Evolutionary conservation across 2,329 filamentous ascomycete genomes (phyloP).

Genomic region (Botrytis sinoallii): DNA sequence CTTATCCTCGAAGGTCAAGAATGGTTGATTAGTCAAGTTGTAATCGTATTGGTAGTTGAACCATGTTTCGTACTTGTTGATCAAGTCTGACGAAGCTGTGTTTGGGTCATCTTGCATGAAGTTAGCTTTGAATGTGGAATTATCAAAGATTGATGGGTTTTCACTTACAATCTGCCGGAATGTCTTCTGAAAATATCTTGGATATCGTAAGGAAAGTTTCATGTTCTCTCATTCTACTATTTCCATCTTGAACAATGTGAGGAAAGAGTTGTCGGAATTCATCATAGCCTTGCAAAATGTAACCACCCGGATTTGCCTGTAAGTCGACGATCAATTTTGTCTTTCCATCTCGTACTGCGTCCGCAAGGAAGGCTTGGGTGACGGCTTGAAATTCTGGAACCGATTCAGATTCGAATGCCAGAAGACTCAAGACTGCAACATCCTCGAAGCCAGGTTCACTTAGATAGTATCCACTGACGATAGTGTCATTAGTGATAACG

Average conservation of each 20-base stretch:
- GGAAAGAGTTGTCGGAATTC: conserved; percentile 45
- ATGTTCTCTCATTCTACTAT: conserved; percentile 30
- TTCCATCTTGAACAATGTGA: conserved; percentile 34
- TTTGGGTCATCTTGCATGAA: conserved; percentile 24
- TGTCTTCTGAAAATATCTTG: conserved; percentile 26
- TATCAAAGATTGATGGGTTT: not conserved
- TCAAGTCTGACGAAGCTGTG: conserved; percentile 27
- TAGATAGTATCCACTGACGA: conserved; percentile 36
- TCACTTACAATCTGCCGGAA: conserved; percentile 26
- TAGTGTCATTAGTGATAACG: conserved; percentile 29
- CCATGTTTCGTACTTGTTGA: conserved; percentile 26
- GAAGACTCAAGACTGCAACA: conserved; percentile 35
- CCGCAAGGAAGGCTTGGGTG: conserved; percentile 43
- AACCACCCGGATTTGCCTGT: conserved; percentile 58
- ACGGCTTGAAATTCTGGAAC: conserved; percentile 34
- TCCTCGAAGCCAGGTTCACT: conserved; percentile 33
- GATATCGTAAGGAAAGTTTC: conserved; percentile 29
- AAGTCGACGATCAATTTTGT: conserved; percentile 63
- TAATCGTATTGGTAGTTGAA: conserved; percentile 35
- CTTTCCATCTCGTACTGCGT: conserved; percentile 47
- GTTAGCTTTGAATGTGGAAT: not conserved
- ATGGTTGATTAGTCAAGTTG: conserved; percentile 31
- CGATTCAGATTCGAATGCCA: conserved; percentile 31
- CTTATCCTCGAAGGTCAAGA: conserved; percentile 30
- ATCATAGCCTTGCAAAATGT: conserved; percentile 46